phyloP scores from a whole-genome alignment of 306 rosid species.

The Begonia peltatifolia region DNA sequence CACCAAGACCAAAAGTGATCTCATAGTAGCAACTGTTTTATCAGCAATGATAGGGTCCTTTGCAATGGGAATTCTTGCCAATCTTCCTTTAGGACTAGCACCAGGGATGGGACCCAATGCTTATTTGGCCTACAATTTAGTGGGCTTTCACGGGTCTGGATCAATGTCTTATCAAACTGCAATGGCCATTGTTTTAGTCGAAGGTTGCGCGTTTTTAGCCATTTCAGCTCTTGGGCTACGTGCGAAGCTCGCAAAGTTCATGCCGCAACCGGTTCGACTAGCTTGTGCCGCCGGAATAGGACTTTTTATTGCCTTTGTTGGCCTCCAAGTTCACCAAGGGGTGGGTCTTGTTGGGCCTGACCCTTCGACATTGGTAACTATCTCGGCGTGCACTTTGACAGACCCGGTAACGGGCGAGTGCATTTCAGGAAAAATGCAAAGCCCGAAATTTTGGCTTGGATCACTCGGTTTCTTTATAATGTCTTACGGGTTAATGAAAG shows the following conservation, averaged over 20 bases:
- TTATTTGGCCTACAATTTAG: conserved; percentile 58
- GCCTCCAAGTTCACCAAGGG: conserved; percentile 60
- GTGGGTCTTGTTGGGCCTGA: conserved; percentile 81
- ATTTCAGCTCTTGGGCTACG: conserved; percentile 67
- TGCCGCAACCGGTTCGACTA: conserved; percentile 54
- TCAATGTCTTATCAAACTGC: conserved; percentile 57
- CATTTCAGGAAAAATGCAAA: conserved; percentile 47
- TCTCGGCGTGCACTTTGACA: conserved; percentile 42
- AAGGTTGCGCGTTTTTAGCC: conserved; percentile 48
- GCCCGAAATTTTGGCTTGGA: conserved; percentile 73
- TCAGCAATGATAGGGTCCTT: conserved; percentile 59
- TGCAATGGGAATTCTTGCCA: conserved; percentile 72
- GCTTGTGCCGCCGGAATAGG: conserved; percentile 84
- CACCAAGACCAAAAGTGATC: conserved; percentile 46
- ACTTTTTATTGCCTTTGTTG: conserved; percentile 87
- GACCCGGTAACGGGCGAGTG: conserved; percentile 65
- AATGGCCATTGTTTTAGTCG: conserved; percentile 44
- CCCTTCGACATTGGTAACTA: conserved; percentile 43
- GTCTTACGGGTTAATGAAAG: conserved; percentile 53
- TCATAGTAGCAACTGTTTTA: conserved; percentile 63
- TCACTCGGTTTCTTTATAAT: conserved; percentile 49
- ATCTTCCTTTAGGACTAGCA: conserved; percentile 74
- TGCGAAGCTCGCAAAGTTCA: conserved; percentile 58
- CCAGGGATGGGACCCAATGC: conserved; percentile 98
- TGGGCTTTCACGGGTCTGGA: conserved; percentile 77